Percentiles rank a stretch among this genome's conserved stretches.
Evolutionary conservation across 192 early-diverging fungal species (phyloP).

Genomic region (Backusella mclennaniae): DNA sequence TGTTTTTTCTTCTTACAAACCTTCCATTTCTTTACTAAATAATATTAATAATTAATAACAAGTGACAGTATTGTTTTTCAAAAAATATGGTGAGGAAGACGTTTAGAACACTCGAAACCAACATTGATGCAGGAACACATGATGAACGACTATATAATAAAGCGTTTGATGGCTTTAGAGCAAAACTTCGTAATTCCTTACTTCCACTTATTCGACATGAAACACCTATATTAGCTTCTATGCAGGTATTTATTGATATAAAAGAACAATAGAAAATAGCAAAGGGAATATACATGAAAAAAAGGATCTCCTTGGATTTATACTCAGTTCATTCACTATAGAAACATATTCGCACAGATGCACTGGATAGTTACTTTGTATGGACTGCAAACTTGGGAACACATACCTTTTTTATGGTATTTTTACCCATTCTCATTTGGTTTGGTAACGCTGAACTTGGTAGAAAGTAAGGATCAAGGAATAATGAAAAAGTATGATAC

Average conservation of each 20-base stretch:
- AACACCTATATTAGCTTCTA: constrained; percentile 42
- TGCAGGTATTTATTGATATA: constrained; percentile 44
- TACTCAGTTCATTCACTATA: constrained; percentile 6
- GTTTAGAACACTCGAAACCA: constrained; percentile 28
- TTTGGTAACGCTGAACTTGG: constrained; percentile 70
- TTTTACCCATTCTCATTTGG: constrained; percentile 79
- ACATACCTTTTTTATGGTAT: constrained; percentile 84
- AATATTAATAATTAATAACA: not conserved
- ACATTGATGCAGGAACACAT: constrained; percentile 52
- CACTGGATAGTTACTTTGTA: constrained; percentile 64
- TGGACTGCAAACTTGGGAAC: constrained; percentile 79
- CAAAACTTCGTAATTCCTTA: constrained; percentile 40
- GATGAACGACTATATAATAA: constrained; percentile 51
- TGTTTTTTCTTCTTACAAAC: not conserved
- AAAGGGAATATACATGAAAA: not conserved
- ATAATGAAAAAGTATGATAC: not conserved
- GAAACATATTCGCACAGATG: constrained; percentile 44
- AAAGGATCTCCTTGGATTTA: not conserved
- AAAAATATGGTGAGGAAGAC: constrained; percentile 23
- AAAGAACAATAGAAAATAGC: not conserved
- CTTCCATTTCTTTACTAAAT: not conserved
- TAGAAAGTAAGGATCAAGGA: constrained; percentile 39
- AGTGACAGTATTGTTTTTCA: not conserved
- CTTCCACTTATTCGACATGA: constrained; percentile 47
- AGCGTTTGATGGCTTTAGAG: constrained; percentile 43